A percentile compares a stretch with the other conserved stretches of the same genome.
These are phyloP conservation scores for Polyporus arcularius DNA, from an alignment of 768 basidiomycete species.

Conservation along the genomic window DNA sequence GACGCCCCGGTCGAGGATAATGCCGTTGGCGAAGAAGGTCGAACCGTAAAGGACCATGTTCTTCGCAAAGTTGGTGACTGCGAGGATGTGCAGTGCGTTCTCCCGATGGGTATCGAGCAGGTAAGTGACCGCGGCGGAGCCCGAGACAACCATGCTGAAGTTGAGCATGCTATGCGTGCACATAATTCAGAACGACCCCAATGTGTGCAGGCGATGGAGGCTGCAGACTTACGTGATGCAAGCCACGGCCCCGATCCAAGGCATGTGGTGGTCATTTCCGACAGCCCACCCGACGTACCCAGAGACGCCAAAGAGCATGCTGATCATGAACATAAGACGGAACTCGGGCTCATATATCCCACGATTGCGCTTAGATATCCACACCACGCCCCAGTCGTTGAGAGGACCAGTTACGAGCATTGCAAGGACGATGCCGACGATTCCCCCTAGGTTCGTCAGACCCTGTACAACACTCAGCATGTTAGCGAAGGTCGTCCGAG, in stretches of 20 bases:
- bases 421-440: constrained; percentile 43
- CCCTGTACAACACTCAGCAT: constrained; percentile 23
- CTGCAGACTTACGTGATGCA: constrained; percentile 27
- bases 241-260: constrained; percentile 48
- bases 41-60: constrained; percentile 48
- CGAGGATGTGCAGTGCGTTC: constrained; percentile 43
- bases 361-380: constrained; percentile 43
- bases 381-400: constrained; percentile 44
- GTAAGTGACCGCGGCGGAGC: constrained; percentile 46
- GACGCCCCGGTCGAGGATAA: constrained; percentile 42
- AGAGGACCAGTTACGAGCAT: constrained; percentile 39
- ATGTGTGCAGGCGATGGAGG: too few relatives aligned
- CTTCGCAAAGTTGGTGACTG: constrained; percentile 44
- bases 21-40: constrained; percentile 46
- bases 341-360: constrained; percentile 51
- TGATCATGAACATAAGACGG: constrained; percentile 41
- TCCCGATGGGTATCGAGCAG: constrained; percentile 46
- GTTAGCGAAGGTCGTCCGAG: neutral
- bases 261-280: constrained; percentile 43
- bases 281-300: constrained; percentile 50
- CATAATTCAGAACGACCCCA: too few relatives aligned
- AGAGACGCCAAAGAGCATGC: constrained; percentile 45
- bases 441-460: constrained; percentile 43
- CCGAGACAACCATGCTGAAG: constrained; percentile 46
- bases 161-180: constrained; percentile 47